These are phyloP conservation scores for Saccharum officinarum DNA, from an alignment of 176 grass and related monocot species.

Conservation along the genomic window DNA sequence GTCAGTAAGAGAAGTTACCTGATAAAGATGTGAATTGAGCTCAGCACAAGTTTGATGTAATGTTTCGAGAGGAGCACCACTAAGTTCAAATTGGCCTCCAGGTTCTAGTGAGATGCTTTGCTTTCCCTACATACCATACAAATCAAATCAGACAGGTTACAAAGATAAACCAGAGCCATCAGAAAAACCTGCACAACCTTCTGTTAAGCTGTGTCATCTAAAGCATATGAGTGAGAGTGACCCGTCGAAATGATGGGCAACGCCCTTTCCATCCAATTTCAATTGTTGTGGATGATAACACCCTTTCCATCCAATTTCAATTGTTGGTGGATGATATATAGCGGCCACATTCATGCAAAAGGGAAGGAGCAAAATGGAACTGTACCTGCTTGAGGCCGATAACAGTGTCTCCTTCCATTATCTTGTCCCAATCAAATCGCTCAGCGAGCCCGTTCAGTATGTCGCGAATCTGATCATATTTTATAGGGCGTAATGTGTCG, in stretches of 20 bases:
- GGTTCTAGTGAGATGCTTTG: slow-evolving; percentile 97
- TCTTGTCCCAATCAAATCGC: slow-evolving; percentile 92
- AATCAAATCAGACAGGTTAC: background rate
- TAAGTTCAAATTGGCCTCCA: slow-evolving; percentile 98
- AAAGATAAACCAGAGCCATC: background rate
- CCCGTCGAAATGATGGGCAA: background rate
- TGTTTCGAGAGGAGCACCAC: slow-evolving; percentile 95
- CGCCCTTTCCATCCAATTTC: background rate
- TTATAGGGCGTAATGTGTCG: slow-evolving; percentile 81
- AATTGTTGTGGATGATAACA: background rate
- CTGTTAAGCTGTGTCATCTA: background rate
- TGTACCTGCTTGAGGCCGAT: slow-evolving; percentile 90
- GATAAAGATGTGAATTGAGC: slow-evolving; percentile 99
- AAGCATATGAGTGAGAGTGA: background rate
- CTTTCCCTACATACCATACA: slow-evolving; percentile 56
- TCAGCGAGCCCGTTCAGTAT: slow-evolving; percentile 83
- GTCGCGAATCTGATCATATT: slow-evolving; percentile 85
- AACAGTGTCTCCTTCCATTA: slow-evolving; percentile 81
- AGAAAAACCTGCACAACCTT: background rate
- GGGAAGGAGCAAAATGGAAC: slow-evolving; percentile 6
- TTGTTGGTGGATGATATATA: background rate
- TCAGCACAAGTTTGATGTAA: slow-evolving; percentile 99
- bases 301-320: background rate
- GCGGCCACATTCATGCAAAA: background rate
- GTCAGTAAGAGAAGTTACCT: slow-evolving; percentile 48